These are phyloP conservation scores for Dendryphion nanum DNA, from an alignment of 2,329 filamentous ascomycete species.

Conservation along the genomic window DNA sequence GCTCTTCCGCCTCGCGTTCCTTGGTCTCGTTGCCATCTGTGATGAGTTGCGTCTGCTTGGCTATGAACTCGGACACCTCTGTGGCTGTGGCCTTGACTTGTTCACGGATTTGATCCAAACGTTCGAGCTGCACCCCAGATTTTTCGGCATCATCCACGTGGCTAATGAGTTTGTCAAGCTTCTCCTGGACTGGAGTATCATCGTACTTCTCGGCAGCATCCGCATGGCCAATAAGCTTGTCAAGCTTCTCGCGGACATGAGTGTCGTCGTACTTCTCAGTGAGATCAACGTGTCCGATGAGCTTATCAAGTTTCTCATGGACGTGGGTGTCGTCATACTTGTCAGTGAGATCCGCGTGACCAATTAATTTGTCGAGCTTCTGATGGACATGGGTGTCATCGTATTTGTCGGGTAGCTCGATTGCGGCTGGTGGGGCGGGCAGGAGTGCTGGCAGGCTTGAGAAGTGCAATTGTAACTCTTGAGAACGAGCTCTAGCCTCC, in stretches of 20 bases:
- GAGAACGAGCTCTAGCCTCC: constrained; percentile 43
- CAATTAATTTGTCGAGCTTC: constrained; percentile 55
- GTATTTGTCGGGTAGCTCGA: constrained; percentile 23
- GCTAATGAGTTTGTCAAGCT: constrained; percentile 56
- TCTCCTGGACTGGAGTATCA: constrained; percentile 50
- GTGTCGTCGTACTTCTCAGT: constrained; percentile 51
- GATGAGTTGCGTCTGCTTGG: constrained; percentile 71
- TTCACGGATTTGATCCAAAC: constrained; percentile 83
- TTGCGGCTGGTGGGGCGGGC: constrained; percentile 38
- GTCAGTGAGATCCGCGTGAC: constrained; percentile 59
- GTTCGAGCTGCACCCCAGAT: constrained; percentile 72
- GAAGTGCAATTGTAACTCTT: constrained; percentile 43
- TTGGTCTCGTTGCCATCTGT: constrained; percentile 75
- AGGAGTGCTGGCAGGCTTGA: constrained; percentile 45
- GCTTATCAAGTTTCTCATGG: not conserved
- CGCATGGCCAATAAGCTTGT: constrained; percentile 14
- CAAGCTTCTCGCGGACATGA: constrained; percentile 55
- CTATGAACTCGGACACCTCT: constrained; percentile 80
- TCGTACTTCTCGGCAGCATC: not conserved
- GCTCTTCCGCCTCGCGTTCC: constrained; percentile 77
- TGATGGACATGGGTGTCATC: constrained; percentile 49
- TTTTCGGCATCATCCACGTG: constrained; percentile 63
- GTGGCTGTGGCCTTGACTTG: constrained; percentile 82
- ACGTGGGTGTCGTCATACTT: constrained; percentile 60
- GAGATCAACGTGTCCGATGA: not conserved